Percentiles rank a stretch among this genome's conserved stretches.
These are phyloP conservation scores for Themeda triandra DNA, from an alignment of 176 grass and related monocot genomes.

Conservation along the genomic window DNA sequence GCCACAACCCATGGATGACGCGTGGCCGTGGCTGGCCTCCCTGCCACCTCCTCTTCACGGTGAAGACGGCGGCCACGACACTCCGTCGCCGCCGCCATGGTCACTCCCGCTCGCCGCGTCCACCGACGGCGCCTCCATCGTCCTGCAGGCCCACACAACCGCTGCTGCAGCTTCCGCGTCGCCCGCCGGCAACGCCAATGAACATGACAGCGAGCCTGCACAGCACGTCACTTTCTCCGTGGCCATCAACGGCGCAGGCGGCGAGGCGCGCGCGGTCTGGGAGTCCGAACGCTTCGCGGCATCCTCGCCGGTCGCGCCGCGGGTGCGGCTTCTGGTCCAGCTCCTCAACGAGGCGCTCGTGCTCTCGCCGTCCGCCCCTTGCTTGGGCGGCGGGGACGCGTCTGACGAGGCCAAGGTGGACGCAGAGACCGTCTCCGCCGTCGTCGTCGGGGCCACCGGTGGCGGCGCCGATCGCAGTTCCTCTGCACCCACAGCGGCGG, in stretches of 20 bases:
- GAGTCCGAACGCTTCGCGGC: conserved; percentile 29
- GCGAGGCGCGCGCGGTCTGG: conserved; percentile 46
- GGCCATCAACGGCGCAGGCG: conserved; percentile 28
- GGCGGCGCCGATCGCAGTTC: conserved; percentile 24
- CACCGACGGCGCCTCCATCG: conserved; percentile 47
- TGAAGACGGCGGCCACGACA: background rate
- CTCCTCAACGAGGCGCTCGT: conserved; percentile 58
- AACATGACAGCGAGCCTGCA: background rate
- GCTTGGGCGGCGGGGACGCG: background rate
- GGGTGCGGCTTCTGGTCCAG: conserved; percentile 50
- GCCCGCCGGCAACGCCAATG: background rate
- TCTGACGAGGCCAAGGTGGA: conserved; percentile 28
- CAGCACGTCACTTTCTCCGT: conserved; percentile 49
- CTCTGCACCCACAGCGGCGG: background rate
- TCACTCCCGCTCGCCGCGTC: conserved; percentile 33
- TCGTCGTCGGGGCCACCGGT: background rate
- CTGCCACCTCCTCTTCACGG: conserved; percentile 28
- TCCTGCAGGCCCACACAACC: conserved; percentile 34
- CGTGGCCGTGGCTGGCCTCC: conserved; percentile 62
- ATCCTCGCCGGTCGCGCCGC: conserved; percentile 6
- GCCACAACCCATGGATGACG: conserved; percentile 57
- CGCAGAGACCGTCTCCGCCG: conserved; percentile 17
- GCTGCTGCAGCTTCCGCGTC: background rate
- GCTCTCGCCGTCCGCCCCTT: conserved; percentile 42
- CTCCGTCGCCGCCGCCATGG: background rate